Evolutionary conservation across 2,329 filamentous ascomycete genomes (phyloP), one percentile per base, ranked within the genome.

Genomic region (Laburnicola sp.): DNA sequence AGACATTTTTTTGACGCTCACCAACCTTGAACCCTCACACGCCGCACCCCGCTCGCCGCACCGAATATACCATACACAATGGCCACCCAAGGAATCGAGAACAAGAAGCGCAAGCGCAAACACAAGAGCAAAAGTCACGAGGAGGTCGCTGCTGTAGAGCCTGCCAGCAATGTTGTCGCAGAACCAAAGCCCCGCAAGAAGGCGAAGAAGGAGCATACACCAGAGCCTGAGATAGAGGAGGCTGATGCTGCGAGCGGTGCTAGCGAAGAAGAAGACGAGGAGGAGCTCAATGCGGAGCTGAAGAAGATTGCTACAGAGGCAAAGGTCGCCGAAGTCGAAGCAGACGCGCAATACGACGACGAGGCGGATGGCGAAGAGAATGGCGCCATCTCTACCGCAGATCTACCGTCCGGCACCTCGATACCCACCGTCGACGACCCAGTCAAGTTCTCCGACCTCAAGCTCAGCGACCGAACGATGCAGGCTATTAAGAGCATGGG

Each of bases 401-500:
- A 82, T 49, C 74, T 85, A 7, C 81, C 82, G n/a, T 80, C 80
- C 7, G 74, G 68, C 70, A 80, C 73, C 65, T 81, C 77, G 10
- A 79, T 86, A 44, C 86, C 86, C 2, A 79, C 79, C 27, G 80
- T 83, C 27, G 82, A 82, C 45, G 82, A 87, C 50, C 85, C 86
- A 22, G 79, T 86, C 65, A 84, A 85, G 45, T 96, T 97, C 69
- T 76, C 84, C 30, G 88, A 97, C 59, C 79, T 99, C 57, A 89
- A 89, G 48, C 82, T 99, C 8, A 94, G 90, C 1, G 88, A 92
- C 23, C 91, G 89, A 75, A 97, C 91, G 0, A 88, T 92, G 81
- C 85, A 88, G 76, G 92, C 91, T 6, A 91, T 97, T 63, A 76
- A 86, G 51, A 89, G 88, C 58, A 97, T 99, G 93, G 89, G 89